Base-by-base conservation (phyloP, 2,329 filamentous ascomycete genomes). In the Helicocarpus griseus region DNA sequence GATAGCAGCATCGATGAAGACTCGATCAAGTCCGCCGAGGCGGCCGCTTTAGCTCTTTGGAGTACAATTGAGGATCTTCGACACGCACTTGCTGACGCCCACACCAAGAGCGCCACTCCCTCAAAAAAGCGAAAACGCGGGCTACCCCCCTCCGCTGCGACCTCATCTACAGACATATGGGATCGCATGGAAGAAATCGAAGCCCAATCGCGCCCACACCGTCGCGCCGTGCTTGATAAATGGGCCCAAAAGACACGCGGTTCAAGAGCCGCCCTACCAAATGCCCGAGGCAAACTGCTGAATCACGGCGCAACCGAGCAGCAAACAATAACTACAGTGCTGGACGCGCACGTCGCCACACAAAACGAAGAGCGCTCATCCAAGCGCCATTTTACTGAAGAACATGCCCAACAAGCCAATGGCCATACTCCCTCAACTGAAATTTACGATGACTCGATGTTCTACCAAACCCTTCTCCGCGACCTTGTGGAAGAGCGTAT, bases 361-460 rank as follows among this genome's bases (percentile, higher is more conserved):
- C 69, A 73, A 55, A 59, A 61, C 3, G 61, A 63, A 5, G 63
- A 67, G 35, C 62, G 63, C 26, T 54, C 59, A 4, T 56, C 59
- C 5, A 70, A 70, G 48, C 65, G 65, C 41, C 57, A 61, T 9
- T 3, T 29, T 13, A 46, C 36, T n/a, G 40, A 53, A 13, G 21
- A 50, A 36, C 17, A 47, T 19, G 21, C 14, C 14, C 31, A 39
- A 22, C 26, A 36, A 38, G 4, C 41, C 31, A 52, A 48, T n/a
- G 11, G 43, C 11, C 38, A 22, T 35, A 49, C 17, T 36, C 52
- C 14, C n/a, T 29, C 19, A 24, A 39, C 11, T 59, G 82, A 83
- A 19, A 82, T 95, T 59, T 98, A 93, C 72, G 91, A 97, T 65
- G 93, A 98, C 61, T 88, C 87, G 9, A 84, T 94, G 65, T 96